Evolutionary conservation across 2,329 filamentous ascomycete genomes (phyloP).

Genomic region (Colletotrichum lupini): DNA sequence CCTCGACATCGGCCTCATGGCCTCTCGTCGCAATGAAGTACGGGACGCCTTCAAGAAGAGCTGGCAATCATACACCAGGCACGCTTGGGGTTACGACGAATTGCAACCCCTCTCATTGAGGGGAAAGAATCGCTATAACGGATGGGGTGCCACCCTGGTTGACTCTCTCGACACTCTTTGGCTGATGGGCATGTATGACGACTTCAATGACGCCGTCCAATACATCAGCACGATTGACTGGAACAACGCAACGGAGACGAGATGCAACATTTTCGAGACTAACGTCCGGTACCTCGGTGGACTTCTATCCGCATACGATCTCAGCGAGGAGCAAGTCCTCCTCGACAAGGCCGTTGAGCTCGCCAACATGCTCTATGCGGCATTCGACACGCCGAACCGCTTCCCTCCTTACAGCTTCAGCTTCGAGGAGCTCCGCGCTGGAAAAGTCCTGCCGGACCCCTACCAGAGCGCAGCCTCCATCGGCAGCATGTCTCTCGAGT

Average conservation of each 20-base stretch:
- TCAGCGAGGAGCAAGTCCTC: conserved; percentile 67
- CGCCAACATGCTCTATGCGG: conserved; percentile 71
- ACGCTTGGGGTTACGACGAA: conserved; percentile 60
- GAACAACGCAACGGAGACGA: conserved; percentile 53
- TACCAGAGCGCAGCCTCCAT: conserved; percentile 57
- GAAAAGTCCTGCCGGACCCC: conserved; percentile 20
- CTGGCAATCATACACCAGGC: conserved; percentile 55
- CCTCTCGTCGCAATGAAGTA: conserved; percentile 50
- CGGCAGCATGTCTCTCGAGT: conserved; percentile 78
- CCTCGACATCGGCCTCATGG: conserved; percentile 43
- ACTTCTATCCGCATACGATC: conserved; percentile 75
- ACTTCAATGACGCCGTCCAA: conserved; percentile 60
- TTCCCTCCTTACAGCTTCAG: conserved; percentile 59
- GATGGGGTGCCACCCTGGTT: conserved; percentile 58
- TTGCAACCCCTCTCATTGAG: conserved; percentile 53
- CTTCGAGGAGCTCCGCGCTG: conserved; percentile 32
- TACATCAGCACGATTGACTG: conserved; percentile 62
- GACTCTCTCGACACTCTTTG: conserved; percentile 62
- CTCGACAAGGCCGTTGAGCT: conserved; percentile 72
- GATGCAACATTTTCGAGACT: conserved; percentile 76
- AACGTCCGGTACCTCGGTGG: conserved; percentile 79
- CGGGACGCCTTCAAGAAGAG: conserved; percentile 48
- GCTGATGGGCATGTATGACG: conserved; percentile 63
- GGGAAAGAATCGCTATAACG: conserved; percentile 54
- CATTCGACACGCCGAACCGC: conserved; percentile 76